These are phyloP conservation scores for Crithidia thermophila DNA, from an alignment of 208 protist species.

Conservation along the genomic window DNA sequence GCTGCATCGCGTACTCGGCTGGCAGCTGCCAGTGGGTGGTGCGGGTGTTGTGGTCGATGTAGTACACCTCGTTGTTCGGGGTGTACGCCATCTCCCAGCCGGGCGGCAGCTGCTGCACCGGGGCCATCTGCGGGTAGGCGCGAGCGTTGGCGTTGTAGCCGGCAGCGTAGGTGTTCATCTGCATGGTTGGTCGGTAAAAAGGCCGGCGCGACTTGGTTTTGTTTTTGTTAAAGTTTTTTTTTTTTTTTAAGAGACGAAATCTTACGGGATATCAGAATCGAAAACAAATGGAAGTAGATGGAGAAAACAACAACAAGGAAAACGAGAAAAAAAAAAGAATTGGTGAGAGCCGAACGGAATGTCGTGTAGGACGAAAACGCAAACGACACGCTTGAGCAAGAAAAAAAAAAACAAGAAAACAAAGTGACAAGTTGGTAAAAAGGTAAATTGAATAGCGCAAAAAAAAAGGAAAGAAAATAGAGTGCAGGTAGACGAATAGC, in stretches of 20 bases:
- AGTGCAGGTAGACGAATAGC: not conserved
- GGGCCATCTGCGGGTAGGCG: conserved; percentile 22
- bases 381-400: conserved; percentile 1
- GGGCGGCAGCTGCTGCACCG: conserved; percentile 54
- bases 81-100: conserved; percentile 88
- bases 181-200: conserved; percentile 7
- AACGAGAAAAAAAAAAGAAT: conserved; percentile 10
- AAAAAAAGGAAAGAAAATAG: no score
- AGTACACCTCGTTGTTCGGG: conserved; percentile 68
- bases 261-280: not conserved
- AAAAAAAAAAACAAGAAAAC: conserved; percentile 5
- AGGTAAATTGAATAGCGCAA: no score
- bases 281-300: conserved; percentile 5
- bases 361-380: conserved; percentile 1
- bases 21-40: conserved; percentile 87
- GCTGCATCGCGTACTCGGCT: conserved; percentile 39
- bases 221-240: conserved; percentile 8
- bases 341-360: not conserved
- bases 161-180: conserved; percentile 34
- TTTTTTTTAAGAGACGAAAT: not conserved
- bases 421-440: no score
- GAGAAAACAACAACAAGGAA: conserved; percentile 19
- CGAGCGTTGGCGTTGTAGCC: conserved; percentile 18
- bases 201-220: not conserved
- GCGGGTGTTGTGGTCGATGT: conserved; percentile 90